Percentiles rank a stretch among this genome's conserved stretches.
phyloP scores from a whole-genome alignment of 2,329 filamentous ascomycete species.

The Pseudogymnoascus sp. region DNA sequence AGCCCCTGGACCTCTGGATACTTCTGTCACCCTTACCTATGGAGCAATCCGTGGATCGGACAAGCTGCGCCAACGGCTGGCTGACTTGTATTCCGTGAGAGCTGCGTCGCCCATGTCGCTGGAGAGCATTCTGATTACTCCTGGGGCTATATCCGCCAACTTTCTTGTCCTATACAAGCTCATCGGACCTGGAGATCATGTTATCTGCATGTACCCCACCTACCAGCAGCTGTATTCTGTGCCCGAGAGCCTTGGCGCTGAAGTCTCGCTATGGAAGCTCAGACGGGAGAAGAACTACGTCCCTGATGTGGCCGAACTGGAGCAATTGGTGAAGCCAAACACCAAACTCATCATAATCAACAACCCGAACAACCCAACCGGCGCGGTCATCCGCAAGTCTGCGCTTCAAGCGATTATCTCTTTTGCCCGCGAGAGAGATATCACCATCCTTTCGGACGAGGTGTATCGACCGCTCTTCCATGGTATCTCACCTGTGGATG shows the following conservation, averaged over 20 bases:
- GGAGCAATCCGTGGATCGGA: constrained; percentile 64
- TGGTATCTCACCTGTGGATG: constrained; percentile 23
- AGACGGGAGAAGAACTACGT: constrained; percentile 57
- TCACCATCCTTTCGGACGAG: constrained; percentile 69
- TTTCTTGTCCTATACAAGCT: constrained; percentile 70
- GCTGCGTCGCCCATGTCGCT: constrained; percentile 38
- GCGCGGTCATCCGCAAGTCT: constrained; percentile 57
- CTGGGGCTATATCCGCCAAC: constrained; percentile 80
- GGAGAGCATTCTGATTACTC: constrained; percentile 67
- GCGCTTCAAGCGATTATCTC: constrained; percentile 55
- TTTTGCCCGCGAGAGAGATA: constrained; percentile 53
- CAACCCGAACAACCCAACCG: constrained; percentile 80
- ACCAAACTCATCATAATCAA: constrained; percentile 66
- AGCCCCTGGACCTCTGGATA: constrained; percentile 37
- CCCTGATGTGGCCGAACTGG: constrained; percentile 59
- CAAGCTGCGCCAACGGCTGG: constrained; percentile 55
- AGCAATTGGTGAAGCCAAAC: constrained; percentile 55
- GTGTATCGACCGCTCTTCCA: constrained; percentile 83
- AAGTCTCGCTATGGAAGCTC: constrained; percentile 71
- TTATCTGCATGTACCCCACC: constrained; percentile 79
- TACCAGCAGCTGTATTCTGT: constrained; percentile 80
- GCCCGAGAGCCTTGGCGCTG: constrained; percentile 65
- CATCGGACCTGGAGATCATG: constrained; percentile 68
- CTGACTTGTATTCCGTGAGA: constrained; percentile 56
- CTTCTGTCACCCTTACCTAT: constrained; percentile 60